Conservation (phyloP, 2,329 filamentous ascomycete species). For the Beauveria caledonica region DNA sequence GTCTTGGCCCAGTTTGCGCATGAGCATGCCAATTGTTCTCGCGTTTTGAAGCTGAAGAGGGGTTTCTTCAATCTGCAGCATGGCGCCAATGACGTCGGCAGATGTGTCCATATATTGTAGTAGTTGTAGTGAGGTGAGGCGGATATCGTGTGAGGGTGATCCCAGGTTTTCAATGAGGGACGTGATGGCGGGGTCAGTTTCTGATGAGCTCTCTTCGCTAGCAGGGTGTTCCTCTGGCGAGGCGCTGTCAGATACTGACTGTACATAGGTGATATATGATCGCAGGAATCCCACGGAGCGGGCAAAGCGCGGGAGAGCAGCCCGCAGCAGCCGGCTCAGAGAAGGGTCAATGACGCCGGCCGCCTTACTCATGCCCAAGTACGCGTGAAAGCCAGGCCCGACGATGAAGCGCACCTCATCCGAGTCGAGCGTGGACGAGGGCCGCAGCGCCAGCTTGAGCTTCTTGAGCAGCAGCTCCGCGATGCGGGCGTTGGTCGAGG, state of each 20-base stretch:
- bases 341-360: slow-evolving; percentile 49
- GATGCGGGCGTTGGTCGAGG: slow-evolving; percentile 58
- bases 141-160: slow-evolving; percentile 64
- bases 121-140: slow-evolving; percentile 64
- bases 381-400: slow-evolving; percentile 66
- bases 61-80: slow-evolving; percentile 73
- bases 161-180: slow-evolving; percentile 67
- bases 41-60: slow-evolving; percentile 63
- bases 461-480: slow-evolving; percentile 58
- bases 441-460: slow-evolving; percentile 55
- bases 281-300: slow-evolving; percentile 59
- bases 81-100: slow-evolving; percentile 34
- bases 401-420: slow-evolving; percentile 65
- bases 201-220: slow-evolving; percentile 20
- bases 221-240: slow-evolving; percentile 11
- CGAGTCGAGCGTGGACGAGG: slow-evolving; percentile 49
- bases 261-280: slow-evolving; percentile 50
- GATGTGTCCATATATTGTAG: slow-evolving; percentile 49
- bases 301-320: slow-evolving; percentile 58
- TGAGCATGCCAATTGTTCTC: slow-evolving; percentile 72
- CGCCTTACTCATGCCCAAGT: slow-evolving; percentile 56
- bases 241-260: slow-evolving; percentile 17
- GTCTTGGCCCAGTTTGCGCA: slow-evolving; percentile 63
- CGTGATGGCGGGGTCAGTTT: slow-evolving; percentile 53
- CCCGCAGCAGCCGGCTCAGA: slow-evolving; percentile 58